These are phyloP conservation scores for Claviceps digitariae DNA, from an alignment of 2,329 filamentous ascomycete genomes.

Conservation along the genomic window DNA sequence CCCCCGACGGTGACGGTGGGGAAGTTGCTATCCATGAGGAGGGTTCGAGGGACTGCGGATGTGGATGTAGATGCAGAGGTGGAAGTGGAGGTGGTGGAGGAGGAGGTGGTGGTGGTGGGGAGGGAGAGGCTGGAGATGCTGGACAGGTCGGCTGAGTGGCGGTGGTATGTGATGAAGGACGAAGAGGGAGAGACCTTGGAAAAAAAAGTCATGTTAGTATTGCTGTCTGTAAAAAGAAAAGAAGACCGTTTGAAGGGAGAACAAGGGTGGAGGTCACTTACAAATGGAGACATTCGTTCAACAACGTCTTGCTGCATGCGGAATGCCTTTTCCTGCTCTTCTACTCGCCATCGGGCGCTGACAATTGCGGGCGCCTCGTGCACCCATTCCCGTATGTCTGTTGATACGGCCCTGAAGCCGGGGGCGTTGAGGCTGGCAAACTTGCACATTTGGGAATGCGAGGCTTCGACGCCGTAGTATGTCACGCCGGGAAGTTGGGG, in stretches of 20 bases:
- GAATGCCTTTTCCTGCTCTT: conserved; percentile 37
- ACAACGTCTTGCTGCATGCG: conserved; percentile 30
- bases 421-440: conserved; percentile 51
- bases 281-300: conserved; percentile 26
- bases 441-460: conserved; percentile 61
- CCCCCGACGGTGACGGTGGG: conserved; percentile 1
- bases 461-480: conserved; percentile 61
- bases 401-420: conserved; percentile 44
- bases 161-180: neutral
- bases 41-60: neutral
- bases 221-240: no score
- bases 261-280: no score
- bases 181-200: conserved; percentile 1
- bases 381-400: conserved; percentile 37
- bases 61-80: neutral
- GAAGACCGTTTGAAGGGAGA: no score
- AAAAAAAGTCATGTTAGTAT: neutral
- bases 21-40: neutral
- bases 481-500: conserved; percentile 56
- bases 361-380: conserved; percentile 41
- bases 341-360: conserved; percentile 43
- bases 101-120: neutral
- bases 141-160: conserved; percentile 1
- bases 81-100: neutral
- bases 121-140: conserved; percentile 3